These are phyloP conservation scores for Russula griseocarnosa DNA, from an alignment of 768 basidiomycete genomes.

Conservation along the genomic window DNA sequence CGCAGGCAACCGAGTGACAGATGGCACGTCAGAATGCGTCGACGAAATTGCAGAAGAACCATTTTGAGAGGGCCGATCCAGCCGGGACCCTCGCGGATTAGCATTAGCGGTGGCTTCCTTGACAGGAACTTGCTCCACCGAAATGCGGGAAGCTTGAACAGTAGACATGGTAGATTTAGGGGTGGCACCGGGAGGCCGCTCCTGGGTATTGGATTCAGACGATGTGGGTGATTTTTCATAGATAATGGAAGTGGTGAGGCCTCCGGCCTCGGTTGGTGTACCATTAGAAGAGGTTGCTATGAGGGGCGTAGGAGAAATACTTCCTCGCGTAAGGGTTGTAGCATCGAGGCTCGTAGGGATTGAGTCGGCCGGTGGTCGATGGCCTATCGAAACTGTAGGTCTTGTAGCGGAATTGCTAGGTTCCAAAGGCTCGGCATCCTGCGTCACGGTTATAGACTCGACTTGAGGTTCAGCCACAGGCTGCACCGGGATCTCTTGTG, in stretches of 20 bases:
- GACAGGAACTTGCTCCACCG: conserved; percentile 6
- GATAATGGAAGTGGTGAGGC: neutral
- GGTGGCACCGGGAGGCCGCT: neutral
- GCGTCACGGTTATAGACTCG: neutral
- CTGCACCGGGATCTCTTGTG: neutral
- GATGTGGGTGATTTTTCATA: neutral
- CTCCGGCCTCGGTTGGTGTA: neutral
- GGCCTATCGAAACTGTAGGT: neutral
- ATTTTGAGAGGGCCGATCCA: conserved; percentile 8
- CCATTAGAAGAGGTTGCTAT: neutral
- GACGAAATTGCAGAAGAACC: neutral
- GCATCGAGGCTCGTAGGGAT: neutral
- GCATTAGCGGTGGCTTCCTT: neutral
- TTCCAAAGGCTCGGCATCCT: neutral
- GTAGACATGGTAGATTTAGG: neutral
- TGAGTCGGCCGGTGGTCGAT: neutral
- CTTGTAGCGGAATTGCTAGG: neutral
- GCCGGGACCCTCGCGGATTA: neutral
- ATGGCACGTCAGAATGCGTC: neutral
- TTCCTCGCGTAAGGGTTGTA: neutral
- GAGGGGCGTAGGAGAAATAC: neutral
- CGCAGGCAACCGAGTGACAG: conserved; percentile 3
- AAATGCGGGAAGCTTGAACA: conserved; percentile 8
- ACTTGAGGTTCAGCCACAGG: neutral
- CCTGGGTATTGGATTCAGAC: conserved; percentile 5